Evolutionary conservation across 2,329 filamentous ascomycete genomes (phyloP), one percentile per base, ranked within the genome.

Genomic region (Beauveria sp.): DNA sequence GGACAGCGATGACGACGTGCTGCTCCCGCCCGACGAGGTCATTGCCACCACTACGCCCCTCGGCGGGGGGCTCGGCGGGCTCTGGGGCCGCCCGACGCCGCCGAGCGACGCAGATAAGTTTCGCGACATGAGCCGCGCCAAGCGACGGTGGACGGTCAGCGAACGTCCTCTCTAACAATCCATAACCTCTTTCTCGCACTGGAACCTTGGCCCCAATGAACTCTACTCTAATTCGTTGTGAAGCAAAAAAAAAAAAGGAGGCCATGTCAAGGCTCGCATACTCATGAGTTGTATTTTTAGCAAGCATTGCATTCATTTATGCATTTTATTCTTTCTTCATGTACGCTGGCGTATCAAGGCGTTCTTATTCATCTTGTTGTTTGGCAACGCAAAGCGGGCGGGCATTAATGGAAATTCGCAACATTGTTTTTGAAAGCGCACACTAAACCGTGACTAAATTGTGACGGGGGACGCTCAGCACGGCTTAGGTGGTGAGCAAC

Each of bases 131-230:
- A 76, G 73, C 40, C 72, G 75, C 22, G 72, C 75, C 1, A 84
- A 84, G 70, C 71, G 82, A 56, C 75, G 82, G 26, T 85, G 82
- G 82, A 83, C 81, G 24, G 77, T 84, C 5, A 83, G 77, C 51
- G 81, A 84, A 66, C 75, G 69, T 30, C 64, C 64, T 10, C 18
- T 55, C 24, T 59, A 18, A 48, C 14, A 24, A 7, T n/a, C 9
- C 2, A 12, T n/a, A 14, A 7, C 9, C 28, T 34, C 37, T 54
- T 18, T 6, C 34, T 26, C 22, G 12, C 34, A 6, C 34, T 37
- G 34, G 14, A 37, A 16, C 34, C 34, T 16, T 6, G 34, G 0
- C 2, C 12, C 34, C 34, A 14, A 6, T 37, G 34, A 37, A 40
- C 41, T 44, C 48, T 53, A 41, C 20, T 37, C 24, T 54, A 22